Conservation (phyloP, 176 grass and related monocot genomes). For the Musa beccarii region DNA sequence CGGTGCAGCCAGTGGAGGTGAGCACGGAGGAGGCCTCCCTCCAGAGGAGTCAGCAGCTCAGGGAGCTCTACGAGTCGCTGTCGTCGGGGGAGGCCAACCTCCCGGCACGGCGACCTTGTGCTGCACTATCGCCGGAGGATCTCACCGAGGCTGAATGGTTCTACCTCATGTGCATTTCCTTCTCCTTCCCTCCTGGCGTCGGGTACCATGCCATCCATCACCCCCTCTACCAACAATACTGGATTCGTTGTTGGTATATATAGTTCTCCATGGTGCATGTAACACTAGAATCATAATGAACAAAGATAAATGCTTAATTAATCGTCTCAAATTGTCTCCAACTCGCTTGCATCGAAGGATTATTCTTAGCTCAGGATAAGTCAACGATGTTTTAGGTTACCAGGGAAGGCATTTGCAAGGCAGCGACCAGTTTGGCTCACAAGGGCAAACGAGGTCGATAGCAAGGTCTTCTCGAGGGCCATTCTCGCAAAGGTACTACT, state of each 20-base stretch:
- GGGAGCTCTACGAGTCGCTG: slow-evolving; percentile 73
- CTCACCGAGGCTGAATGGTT: slow-evolving; percentile 92
- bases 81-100: slow-evolving; percentile 24
- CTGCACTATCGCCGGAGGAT: slow-evolving; percentile 81
- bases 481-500: slow-evolving; percentile 74
- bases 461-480: slow-evolving; percentile 70
- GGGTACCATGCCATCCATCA: slow-evolving; percentile 34
- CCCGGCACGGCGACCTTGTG: slow-evolving; percentile 38
- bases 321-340: too few species aligned
- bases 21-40: slow-evolving; percentile 36
- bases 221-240: too few species aligned
- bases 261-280: neutral
- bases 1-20: slow-evolving; percentile 39
- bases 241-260: too few species aligned
- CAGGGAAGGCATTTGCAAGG: slow-evolving; percentile 53
- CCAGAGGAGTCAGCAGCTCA: slow-evolving; percentile 58
- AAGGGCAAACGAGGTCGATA: slow-evolving; percentile 67
- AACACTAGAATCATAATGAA: too few species aligned
- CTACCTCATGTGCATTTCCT: slow-evolving; percentile 89
- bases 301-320: too few species aligned
- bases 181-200: slow-evolving; percentile 54
- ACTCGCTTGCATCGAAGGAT: too few species aligned
- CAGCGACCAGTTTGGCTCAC: slow-evolving; percentile 58
- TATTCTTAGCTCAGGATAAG: too few species aligned
- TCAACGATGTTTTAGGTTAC: slow-evolving; percentile 38